Evolutionary conservation across 768 basidiomycete species (phyloP), one percentile per base, ranked within the genome.

Genomic region (Trametes coccinea): DNA sequence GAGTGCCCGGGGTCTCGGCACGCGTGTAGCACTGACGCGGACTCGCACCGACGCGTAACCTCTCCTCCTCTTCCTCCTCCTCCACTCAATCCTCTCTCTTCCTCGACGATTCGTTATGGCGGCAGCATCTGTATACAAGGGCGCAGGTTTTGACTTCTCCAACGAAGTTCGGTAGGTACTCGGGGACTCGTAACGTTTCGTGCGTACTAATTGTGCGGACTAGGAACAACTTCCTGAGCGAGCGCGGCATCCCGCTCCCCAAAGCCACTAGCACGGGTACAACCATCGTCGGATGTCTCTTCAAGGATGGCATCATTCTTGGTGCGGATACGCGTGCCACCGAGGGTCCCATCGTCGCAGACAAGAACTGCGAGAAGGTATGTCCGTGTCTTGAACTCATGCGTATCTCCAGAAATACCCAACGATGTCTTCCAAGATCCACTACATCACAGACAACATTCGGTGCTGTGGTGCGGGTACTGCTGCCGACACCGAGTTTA

Each of bases 281-380:
- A 4, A 99, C 96, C 51, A 98, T 99, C 79, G 97, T 99, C 16
- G 97, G 97, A 30, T 93, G 93, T 70, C 76, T 97, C 57, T 98
- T 90, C 76, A 88, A 87, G 67, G 92, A 93, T 71, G 97, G 97
- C 5, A 88, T 99, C 67, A 84, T 96, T 16, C 84, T 99, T 5
- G 97, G 96, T 48, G 97, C 97, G 13, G 97, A 98, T 75, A 99
- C 97, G 1, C 83, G 96, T 68, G 95, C 97, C 4, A 98, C 97
- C 0, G 92, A 88, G 62, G 97, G 96, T 1, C 84, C 85, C 27
- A 98, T 98, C 66, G 93, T 99, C 30, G 93, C 93, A 0, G 96
- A 98, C 80, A 98, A 99, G 85, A 99, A 99, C 78, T 99, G 97
- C 76, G 97, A 98, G 80, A 99, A 99, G 90, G 96, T 95, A 57